Base-by-base conservation (phyloP, 441 rosid species). In the Corymbia calophylla region DNA sequence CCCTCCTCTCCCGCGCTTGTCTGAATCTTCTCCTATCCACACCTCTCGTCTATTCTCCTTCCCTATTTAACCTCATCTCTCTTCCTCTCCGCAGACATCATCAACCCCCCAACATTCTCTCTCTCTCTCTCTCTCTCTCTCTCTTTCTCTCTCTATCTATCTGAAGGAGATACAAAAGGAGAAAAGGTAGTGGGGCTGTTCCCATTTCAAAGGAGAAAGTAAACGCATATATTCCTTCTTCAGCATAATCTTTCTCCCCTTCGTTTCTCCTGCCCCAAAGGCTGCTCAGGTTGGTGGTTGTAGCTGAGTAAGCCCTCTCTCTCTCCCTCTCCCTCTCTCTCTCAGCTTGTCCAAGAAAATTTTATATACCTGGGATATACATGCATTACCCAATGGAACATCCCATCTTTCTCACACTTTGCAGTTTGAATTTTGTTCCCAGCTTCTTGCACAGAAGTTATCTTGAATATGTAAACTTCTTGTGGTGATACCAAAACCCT, bases 11-110 rank as follows among this genome's bases (percentile, higher is more conserved):
- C 31, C 87, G 55, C 49, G 32, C 31, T 90, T 77, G 87, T 64
- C 54, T 88, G 86, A 53, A 13, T 87, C 51, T 88, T 91, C 87
- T 87, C 81, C 85, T 27, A 56, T 73, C 29, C 48, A 84, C 18
- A 7, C 84, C 84, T 77, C 84, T 77, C 51, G n/a, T 77, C 51
- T n/a, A 12, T 77, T 77, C 84, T 44, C 84, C 84, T 77, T 23
- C 51, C 84, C 90, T 91, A 87, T 90, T 84, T 89, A 89, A 89
- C 16, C 84, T 44, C 84, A 48, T 44, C 89, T 39, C 47, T 47
- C 87, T 86, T 64, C 44, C 70, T 6, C 60, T 86, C 80, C 89
- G 15, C 88, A 70, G 85, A n/a, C 87, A 82, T 10, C 21, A 23
- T 60, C 60, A 14, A 14, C 68, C 32, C 1, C 53, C 49, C 53